Evolutionary conservation across 495 filamentous ascomycete species (phyloP).

Genomic region (Penicillium steckii): DNA sequence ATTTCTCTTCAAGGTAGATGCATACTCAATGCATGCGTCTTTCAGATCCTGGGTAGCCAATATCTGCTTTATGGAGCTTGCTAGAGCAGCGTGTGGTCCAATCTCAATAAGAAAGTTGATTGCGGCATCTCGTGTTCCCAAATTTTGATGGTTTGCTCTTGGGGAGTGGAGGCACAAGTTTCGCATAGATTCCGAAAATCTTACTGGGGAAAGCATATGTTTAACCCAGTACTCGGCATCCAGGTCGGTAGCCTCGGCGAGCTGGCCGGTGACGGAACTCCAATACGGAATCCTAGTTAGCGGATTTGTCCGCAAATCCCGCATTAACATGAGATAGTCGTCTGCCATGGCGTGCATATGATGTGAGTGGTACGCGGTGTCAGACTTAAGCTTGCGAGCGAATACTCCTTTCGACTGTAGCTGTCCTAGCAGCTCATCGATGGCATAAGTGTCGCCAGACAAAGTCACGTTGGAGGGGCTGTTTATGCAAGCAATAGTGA

Average conservation of each 20-base stretch:
- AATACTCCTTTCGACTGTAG: constrained; percentile 11
- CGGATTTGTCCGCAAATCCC: neutral
- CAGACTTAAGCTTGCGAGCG: constrained; percentile 21
- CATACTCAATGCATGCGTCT: neutral
- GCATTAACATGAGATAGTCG: neutral
- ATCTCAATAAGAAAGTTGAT: constrained; percentile 24
- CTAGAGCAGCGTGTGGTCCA: constrained; percentile 26
- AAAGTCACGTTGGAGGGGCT: constrained; percentile 30
- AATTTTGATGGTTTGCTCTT: neutral
- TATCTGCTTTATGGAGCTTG: constrained; percentile 25
- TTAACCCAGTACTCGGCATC: neutral
- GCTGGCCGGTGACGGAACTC: neutral
- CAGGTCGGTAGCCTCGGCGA: neutral
- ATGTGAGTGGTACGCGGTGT: constrained; percentile 32
- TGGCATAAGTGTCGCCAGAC: constrained; percentile 20
- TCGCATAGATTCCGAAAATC: neutral
- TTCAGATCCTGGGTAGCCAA: neutral
- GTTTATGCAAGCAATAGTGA: constrained; percentile 31
- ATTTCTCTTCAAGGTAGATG: neutral
- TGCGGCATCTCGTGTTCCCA: neutral
- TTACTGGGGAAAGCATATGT: neutral
- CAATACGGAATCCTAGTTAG: too few species aligned
- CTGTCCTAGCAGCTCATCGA: constrained; percentile 7
- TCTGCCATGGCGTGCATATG: constrained; percentile 21
- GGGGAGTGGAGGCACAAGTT: too few species aligned